phyloP scores from a whole-genome alignment of 257 asterid genomes.

The Phtheirospermum japonicum region DNA sequence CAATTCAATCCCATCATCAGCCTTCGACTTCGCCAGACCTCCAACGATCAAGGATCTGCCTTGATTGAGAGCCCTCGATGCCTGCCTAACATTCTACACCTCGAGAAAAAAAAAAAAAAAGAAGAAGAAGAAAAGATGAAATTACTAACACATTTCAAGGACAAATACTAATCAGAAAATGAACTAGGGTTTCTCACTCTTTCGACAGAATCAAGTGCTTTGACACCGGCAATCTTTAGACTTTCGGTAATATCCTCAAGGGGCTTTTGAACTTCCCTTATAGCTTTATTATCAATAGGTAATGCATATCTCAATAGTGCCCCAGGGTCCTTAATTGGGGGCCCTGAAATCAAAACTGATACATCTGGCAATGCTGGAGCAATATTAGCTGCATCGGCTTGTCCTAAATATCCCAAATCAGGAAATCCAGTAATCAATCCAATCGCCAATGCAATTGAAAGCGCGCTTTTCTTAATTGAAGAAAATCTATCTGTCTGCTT shows the following conservation, averaged over 20 bases:
- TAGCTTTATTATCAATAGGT: slow-evolving; percentile 91
- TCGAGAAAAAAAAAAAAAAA: too few relatives aligned
- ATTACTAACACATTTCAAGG: slow-evolving; percentile 10
- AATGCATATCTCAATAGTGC: slow-evolving; percentile 84
- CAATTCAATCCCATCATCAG: slow-evolving; percentile 70
- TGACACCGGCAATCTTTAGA: slow-evolving; percentile 76
- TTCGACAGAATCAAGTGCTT: slow-evolving; percentile 86
- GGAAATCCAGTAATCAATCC: slow-evolving; percentile 65
- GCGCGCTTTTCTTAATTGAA: slow-evolving; percentile 55
- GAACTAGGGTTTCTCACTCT: slow-evolving; percentile 52
- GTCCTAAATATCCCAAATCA: slow-evolving; percentile 40
- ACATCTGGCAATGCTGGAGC: slow-evolving; percentile 74
- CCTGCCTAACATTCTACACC: slow-evolving; percentile 80
- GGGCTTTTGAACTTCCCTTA: slow-evolving; percentile 96
- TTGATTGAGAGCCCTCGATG: slow-evolving; percentile 73
- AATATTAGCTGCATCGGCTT: slow-evolving; percentile 51
- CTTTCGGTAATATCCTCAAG: slow-evolving; percentile 96
- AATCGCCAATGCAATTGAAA: slow-evolving; percentile 67
- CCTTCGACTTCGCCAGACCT: slow-evolving; percentile 84
- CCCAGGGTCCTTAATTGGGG: slow-evolving; percentile 97
- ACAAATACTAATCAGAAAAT: background rate
- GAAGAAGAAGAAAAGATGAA: too few relatives aligned
- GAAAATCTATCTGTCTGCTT: slow-evolving; percentile 48
- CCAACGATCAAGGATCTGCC: slow-evolving; percentile 73
- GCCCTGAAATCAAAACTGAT: slow-evolving; percentile 89